Evolutionary conservation across 208 protist species (phyloP), one percentile per base, ranked within the genome.

Genomic region (Herpetomonas samuelpessoai): DNA sequence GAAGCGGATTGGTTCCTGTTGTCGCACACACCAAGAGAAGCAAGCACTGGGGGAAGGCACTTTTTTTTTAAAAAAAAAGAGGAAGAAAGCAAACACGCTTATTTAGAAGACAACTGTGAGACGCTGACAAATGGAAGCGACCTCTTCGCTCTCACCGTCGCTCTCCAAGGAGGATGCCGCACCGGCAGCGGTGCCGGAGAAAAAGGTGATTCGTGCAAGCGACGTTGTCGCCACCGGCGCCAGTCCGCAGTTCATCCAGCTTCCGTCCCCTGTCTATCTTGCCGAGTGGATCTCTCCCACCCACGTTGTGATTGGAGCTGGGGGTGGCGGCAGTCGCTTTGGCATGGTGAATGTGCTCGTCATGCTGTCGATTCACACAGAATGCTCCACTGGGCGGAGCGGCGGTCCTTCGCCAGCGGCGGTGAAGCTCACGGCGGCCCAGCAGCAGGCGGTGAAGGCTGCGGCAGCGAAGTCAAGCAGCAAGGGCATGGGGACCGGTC

Each of bases 271-370:
- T 7, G 75, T 93, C 27, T 95, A 91, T 73, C 76, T 83, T 19
- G 76, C 71, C 30, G 65, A 78, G 49, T 91, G 81, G 68, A 65
- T 91, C 16, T 65, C 78, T 49, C 72, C 77, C 0, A 68, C 73
- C 27, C 76, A 93, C 55, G 79, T 87, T 6, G 62, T 95, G 16
- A 61, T 95, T 52, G 85, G 76, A 1, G 89, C 86, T 2, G 89
- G 89, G 18, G 89, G 86, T 0, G 88, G 88, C 3, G 86, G 89
- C 1, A 65, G 66, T 18, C 79, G 82, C 12, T 95, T 93, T 60
- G 89, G 89, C 41, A 95, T 95, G 89, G 76, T 71, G 1, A 95
- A 95, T 50, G 53, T 91, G 10, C 65, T 92, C 1, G 57, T 79
- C 19, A 57, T 95, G 55, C 60, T 95, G 38, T 27, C 45, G 3